phyloP scores from a whole-genome alignment of 106 monocot genomes.

The Xerophyta viscosa region DNA sequence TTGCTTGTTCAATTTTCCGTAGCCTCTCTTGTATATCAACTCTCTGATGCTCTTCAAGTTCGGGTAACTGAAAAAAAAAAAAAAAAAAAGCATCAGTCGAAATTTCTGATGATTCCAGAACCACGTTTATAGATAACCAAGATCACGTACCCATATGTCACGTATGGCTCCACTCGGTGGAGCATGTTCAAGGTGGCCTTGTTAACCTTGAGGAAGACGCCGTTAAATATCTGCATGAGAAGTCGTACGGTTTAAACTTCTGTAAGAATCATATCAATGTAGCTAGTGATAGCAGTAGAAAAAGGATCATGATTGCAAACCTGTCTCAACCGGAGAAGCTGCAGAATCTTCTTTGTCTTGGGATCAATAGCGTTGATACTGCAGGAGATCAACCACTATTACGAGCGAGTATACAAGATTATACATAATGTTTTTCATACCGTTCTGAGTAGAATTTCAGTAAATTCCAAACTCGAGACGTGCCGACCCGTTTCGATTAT shows the following conservation, averaged over 20 bases:
- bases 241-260: neutral
- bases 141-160: constrained; percentile 45
- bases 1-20: constrained; percentile 38
- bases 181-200: constrained; percentile 60
- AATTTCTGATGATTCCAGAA: neutral
- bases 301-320: neutral
- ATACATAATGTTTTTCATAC: too few species aligned
- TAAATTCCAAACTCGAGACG: too few species aligned
- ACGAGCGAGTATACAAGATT: too few species aligned
- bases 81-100: too few species aligned
- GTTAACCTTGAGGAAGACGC: constrained; percentile 61
- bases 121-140: neutral
- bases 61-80: constrained; percentile 21
- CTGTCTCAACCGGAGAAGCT: constrained; percentile 40
- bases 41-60: constrained; percentile 37
- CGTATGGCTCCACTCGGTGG: constrained; percentile 59
- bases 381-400: too few species aligned
- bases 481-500: too few species aligned
- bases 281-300: too few species aligned
- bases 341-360: constrained; percentile 27
- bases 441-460: too few species aligned
- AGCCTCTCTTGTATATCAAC: constrained; percentile 40
- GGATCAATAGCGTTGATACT: constrained; percentile 46
- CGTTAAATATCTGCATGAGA: constrained; percentile 45
- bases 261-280: neutral